These are phyloP conservation scores for Ustilago cynodontis DNA, from an alignment of 1,284 basidiomycete species.

Conservation along the genomic window DNA sequence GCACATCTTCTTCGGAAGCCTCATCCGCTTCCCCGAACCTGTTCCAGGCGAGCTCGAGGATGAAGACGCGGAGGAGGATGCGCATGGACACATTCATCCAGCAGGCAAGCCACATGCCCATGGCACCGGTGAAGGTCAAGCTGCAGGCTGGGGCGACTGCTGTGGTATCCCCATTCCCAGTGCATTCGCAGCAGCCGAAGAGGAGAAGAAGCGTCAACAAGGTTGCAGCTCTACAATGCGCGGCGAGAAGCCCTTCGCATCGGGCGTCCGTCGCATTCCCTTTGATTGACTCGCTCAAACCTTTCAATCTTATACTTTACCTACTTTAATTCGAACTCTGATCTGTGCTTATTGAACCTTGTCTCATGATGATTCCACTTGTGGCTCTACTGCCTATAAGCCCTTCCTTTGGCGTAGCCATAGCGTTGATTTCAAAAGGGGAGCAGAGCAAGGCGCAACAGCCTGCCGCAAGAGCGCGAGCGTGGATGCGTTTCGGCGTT, in stretches of 20 bases:
- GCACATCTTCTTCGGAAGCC: conserved; percentile 92
- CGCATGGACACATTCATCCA: conserved; percentile 76
- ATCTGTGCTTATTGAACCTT: neutral
- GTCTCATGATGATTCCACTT: no score
- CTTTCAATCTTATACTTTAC: neutral
- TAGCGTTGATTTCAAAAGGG: neutral
- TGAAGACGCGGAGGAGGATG: conserved; percentile 72
- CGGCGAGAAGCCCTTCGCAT: conserved; percentile 39
- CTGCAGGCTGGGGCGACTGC: conserved; percentile 84
- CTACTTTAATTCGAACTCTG: neutral
- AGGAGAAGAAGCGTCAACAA: conserved; percentile 48
- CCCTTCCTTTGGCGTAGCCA: neutral
- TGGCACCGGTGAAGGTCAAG: conserved; percentile 72
- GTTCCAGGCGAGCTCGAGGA: conserved; percentile 64
- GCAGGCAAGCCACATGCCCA: conserved; percentile 40
- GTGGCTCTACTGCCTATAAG: neutral
- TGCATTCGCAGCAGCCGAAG: conserved; percentile 71
- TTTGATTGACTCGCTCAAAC: conserved; percentile 28
- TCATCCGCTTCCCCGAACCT: conserved; percentile 79
- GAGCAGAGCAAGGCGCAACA: neutral
- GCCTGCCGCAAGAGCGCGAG: neutral
- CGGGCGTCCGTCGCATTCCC: conserved; percentile 43
- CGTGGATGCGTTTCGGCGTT: neutral
- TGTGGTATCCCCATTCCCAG: conserved; percentile 72
- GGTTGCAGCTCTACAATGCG: conserved; percentile 33